phyloP scores from a whole-genome alignment of 306 rosid species.

The Medicago arabica region DNA sequence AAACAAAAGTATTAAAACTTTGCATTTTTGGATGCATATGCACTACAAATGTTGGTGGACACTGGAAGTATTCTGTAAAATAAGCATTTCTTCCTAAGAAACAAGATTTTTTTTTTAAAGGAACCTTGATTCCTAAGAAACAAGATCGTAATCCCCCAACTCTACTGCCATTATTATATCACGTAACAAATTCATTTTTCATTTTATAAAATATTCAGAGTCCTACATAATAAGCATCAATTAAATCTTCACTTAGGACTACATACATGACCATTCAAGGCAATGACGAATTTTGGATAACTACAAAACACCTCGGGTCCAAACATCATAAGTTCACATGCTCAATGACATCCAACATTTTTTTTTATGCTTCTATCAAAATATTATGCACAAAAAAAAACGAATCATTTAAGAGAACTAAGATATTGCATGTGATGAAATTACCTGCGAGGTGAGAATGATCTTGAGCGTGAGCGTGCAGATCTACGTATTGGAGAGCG shows the following conservation, averaged over 20 bases:
- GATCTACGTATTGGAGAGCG: constrained; percentile 91
- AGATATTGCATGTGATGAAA: constrained; percentile 22
- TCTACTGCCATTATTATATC: not conserved
- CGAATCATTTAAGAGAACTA: not conserved
- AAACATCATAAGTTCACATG: constrained; percentile 16
- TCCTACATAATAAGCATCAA: constrained; percentile 2
- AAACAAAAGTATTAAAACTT: constrained; percentile 18
- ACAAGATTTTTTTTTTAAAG: not conserved
- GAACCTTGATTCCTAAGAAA: not conserved
- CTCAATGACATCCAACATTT: not conserved
- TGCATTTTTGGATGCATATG: not conserved
- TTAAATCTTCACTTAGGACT: constrained; percentile 3
- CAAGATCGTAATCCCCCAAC: not conserved
- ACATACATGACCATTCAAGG: not conserved
- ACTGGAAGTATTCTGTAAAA: not conserved
- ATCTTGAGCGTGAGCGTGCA: constrained; percentile 85
- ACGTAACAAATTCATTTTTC: not conserved
- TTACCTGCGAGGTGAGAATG: constrained; percentile 93
- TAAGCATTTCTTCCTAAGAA: constrained; percentile 26
- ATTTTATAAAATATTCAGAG: constrained; percentile 10
- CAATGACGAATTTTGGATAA: constrained; percentile 10
- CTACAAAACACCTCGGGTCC: constrained; percentile 22
- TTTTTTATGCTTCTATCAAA: constrained; percentile 8
- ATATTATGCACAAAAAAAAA: constrained; percentile 1
- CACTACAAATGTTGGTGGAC: constrained; percentile 4